Evolutionary conservation across 2,329 filamentous ascomycete species (phyloP).

Genomic region (Thermomyces lanuginosus): DNA sequence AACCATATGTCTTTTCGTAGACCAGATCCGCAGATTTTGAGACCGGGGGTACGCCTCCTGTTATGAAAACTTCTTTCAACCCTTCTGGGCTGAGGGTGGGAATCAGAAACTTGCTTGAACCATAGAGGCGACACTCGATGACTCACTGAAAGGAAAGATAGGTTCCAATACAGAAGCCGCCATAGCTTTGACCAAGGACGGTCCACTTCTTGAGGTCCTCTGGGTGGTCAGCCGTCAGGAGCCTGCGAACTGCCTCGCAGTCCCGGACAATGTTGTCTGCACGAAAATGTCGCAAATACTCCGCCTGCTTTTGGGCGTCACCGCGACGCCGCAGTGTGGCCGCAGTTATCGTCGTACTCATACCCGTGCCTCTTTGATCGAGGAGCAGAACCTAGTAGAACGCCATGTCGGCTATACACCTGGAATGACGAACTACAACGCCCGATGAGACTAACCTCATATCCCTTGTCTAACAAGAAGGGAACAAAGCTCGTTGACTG

Average conservation of each 20-base stretch:
- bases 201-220: constrained; percentile 62
- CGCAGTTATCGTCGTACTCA: constrained; percentile 65
- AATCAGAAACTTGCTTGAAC: background rate
- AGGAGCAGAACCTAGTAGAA: constrained; percentile 51
- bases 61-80: constrained; percentile 66
- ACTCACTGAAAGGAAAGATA: constrained; percentile 60
- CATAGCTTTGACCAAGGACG: constrained; percentile 80
- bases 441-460: constrained; percentile 41
- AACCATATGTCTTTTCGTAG: constrained; percentile 52
- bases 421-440: background rate
- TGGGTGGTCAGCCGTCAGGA: constrained; percentile 53
- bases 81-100: constrained; percentile 44
- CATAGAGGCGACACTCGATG: background rate
- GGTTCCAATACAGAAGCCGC: constrained; percentile 68
- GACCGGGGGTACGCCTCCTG: constrained; percentile 68
- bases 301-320: constrained; percentile 50
- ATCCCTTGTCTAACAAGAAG: constrained; percentile 58
- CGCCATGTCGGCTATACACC: background rate
- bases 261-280: constrained; percentile 84
- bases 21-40: constrained; percentile 56
- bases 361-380: constrained; percentile 81
- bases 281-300: constrained; percentile 69
- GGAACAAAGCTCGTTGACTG: constrained; percentile 58
- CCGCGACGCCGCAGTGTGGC: constrained; percentile 52
- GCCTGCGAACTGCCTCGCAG: constrained; percentile 67